Evolutionary conservation across 1,139 yeast genomes (phyloP).

Genomic region (Geotrichum reessii): DNA sequence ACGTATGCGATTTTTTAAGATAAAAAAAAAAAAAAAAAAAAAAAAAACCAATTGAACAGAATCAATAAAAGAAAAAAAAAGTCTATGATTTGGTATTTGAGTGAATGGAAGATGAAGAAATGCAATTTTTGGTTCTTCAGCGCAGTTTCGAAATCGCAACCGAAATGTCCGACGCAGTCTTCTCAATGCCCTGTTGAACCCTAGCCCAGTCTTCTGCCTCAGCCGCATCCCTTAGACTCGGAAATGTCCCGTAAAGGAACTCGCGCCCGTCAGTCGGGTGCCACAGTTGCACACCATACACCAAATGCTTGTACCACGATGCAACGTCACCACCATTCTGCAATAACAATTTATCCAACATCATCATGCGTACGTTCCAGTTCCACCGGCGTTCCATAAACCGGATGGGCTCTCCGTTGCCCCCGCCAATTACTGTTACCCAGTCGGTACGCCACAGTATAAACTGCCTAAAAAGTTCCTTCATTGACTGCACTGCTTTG

Average conservation of each 20-base stretch:
- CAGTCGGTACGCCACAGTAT: conserved; percentile 52
- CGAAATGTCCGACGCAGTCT: background rate
- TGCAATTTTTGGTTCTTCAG: background rate
- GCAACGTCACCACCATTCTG: conserved; percentile 48
- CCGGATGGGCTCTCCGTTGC: conserved; percentile 55
- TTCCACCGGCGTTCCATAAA: conserved; percentile 67
- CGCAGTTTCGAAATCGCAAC: background rate
- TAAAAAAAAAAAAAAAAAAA: background rate
- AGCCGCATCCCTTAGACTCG: conserved; percentile 65
- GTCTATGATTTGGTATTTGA: background rate
- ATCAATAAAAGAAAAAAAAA: no score
- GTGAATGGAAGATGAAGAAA: background rate
- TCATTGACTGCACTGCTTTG: conserved; percentile 27
- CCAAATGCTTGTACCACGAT: conserved; percentile 59
- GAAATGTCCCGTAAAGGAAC: conserved; percentile 64
- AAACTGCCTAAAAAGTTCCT: conserved; percentile 29
- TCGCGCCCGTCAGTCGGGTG: conserved; percentile 44
- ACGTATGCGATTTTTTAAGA: background rate
- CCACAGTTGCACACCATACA: conserved; percentile 65
- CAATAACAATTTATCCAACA: conserved; percentile 52
- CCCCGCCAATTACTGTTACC: conserved; percentile 40
- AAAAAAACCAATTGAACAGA: no score
- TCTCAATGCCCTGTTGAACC: background rate
- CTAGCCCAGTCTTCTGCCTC: conserved; percentile 42
- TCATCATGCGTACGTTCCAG: conserved; percentile 65